Percentiles rank a stretch among this genome's conserved stretches.
Evolutionary conservation across 1,284 basidiomycete genomes (phyloP).

Genomic region (Neolentinus lepideus): DNA sequence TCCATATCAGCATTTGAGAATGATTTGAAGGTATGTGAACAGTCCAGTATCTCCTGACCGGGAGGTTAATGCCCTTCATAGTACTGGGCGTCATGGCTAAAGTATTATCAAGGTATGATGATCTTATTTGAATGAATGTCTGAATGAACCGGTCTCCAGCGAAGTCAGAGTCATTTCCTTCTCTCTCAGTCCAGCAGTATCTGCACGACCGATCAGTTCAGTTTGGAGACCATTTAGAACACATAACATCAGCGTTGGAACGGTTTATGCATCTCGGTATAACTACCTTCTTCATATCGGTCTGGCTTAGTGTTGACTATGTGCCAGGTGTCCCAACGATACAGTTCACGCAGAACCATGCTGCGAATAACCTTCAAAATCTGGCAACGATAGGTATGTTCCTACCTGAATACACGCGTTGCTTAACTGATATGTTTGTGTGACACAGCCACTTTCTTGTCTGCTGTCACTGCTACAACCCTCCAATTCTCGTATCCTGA

Average conservation of each 20-base stretch:
- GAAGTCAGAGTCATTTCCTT: not conserved
- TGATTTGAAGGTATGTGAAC: not conserved
- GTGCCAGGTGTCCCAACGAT: not conserved
- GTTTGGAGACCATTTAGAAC: not conserved
- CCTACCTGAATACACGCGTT: not conserved
- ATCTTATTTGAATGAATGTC: not conserved
- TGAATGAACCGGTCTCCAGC: not conserved
- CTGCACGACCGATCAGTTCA: not conserved
- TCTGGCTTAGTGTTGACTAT: not conserved
- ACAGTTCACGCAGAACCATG: not conserved
- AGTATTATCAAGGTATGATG: not conserved
- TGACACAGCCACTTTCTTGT: not conserved
- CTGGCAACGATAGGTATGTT: not conserved
- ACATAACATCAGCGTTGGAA: not conserved
- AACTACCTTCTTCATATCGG: not conserved
- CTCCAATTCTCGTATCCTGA: constrained; percentile 6
- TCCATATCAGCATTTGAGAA: not conserved
- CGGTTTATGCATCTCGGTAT: not conserved
- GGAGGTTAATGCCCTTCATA: not conserved
- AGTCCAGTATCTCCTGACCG: not conserved
- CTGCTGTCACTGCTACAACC: constrained; percentile 6
- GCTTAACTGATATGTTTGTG: not conserved
- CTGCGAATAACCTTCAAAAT: not conserved
- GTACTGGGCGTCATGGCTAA: not conserved
- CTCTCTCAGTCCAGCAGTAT: not conserved